These are phyloP conservation scores for Sphagnum magellanicum DNA, from an alignment of 228 moss, liverwort and hornwort species.

Conservation along the genomic window DNA sequence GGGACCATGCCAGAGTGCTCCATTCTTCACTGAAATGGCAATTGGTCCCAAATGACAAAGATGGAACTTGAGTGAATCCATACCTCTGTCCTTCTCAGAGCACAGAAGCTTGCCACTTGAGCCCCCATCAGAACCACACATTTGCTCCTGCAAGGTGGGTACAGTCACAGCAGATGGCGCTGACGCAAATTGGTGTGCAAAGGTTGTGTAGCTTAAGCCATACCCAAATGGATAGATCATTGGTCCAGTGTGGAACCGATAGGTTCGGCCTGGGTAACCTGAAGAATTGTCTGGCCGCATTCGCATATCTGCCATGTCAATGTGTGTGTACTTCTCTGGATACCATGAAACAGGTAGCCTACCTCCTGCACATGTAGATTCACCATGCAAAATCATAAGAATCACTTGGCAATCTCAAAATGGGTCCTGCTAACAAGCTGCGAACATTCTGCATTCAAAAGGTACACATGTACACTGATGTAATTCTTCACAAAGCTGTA, in stretches of 20 bases:
- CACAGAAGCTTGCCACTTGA: constrained; percentile 6
- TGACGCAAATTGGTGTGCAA: constrained; percentile 24
- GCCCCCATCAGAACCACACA: constrained; percentile 32
- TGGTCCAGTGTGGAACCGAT: constrained; percentile 67
- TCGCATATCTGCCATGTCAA: constrained; percentile 67
- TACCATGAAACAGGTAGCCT: constrained; percentile 82
- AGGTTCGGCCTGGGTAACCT: constrained; percentile 70
- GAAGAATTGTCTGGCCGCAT: constrained; percentile 47
- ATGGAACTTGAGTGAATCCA: neutral
- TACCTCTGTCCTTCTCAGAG: constrained; percentile 27
- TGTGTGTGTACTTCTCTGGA: constrained; percentile 46
- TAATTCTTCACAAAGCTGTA: too few relatives aligned
- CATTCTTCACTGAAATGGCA: too few relatives aligned
- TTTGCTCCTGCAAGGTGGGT: constrained; percentile 26
- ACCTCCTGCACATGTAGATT: constrained; percentile 30
- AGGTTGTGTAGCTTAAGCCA: constrained; percentile 59
- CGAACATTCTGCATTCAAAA: too few relatives aligned
- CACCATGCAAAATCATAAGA: too few relatives aligned
- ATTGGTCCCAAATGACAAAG: too few relatives aligned
- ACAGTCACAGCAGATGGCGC: constrained; percentile 28
- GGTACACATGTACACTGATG: too few relatives aligned
- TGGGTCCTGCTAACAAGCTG: too few relatives aligned
- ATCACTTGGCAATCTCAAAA: too few relatives aligned
- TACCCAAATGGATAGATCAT: constrained; percentile 57
- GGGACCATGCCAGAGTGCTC: too few relatives aligned